These are phyloP conservation scores for Scalesia atractyloides DNA, from an alignment of 129 eudicot species.

Conservation along the genomic window DNA sequence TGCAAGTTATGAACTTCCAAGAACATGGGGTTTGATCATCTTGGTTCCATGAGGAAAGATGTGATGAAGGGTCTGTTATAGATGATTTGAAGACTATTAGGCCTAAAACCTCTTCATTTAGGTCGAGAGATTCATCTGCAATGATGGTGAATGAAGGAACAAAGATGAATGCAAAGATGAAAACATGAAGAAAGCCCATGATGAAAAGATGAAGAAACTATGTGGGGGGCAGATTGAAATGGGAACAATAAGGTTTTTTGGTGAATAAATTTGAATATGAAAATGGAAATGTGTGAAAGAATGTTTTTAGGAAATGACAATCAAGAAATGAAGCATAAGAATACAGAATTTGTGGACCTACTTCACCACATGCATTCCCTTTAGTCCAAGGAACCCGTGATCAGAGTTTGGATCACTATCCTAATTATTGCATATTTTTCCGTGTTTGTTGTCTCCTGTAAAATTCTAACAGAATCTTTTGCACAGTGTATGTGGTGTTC, in stretches of 20 bases:
- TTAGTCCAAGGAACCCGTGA: constrained; percentile 20
- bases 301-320: constrained; percentile 30
- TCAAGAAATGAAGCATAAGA: constrained; percentile 28
- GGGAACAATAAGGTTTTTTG: constrained; percentile 1
- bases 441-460: neutral
- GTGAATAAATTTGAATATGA: constrained; percentile 24
- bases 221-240: constrained; percentile 14
- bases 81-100: constrained; percentile 85
- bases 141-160: constrained; percentile 27
- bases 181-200: constrained; percentile 31
- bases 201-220: neutral
- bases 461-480: constrained; percentile 8
- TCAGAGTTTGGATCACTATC: neutral
- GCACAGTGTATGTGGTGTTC: neutral
- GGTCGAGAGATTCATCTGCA: constrained; percentile 34
- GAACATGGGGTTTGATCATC: constrained; percentile 81
- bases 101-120: constrained; percentile 87
- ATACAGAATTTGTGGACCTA: constrained; percentile 23
- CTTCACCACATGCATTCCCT: constrained; percentile 35
- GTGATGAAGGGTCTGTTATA: constrained; percentile 52
- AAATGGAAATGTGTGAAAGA: constrained; percentile 23
- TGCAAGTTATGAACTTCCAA: constrained; percentile 71
- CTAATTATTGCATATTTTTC: constrained; percentile 11
- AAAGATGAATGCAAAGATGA: constrained; percentile 27
- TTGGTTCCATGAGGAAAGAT: constrained; percentile 72